These are phyloP conservation scores for Niveomyces coronatus DNA, from an alignment of 2,329 filamentous ascomycete genomes.

Conservation along the genomic window DNA sequence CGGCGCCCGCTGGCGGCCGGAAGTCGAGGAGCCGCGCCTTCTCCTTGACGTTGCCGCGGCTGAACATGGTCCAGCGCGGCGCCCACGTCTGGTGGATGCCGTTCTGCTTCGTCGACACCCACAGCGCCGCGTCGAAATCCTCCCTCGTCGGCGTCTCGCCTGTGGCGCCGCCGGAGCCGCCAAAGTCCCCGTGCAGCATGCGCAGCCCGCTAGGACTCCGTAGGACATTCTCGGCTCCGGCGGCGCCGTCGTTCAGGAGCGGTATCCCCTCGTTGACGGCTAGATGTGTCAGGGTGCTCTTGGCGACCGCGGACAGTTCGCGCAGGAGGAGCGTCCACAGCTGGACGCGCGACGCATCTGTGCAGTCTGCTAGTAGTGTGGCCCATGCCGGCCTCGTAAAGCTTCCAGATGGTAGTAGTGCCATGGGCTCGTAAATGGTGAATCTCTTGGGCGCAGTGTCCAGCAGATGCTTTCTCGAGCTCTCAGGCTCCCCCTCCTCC, in stretches of 20 bases:
- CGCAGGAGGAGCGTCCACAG: conserved; percentile 42
- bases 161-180: conserved; percentile 30
- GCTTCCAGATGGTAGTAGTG: conserved; percentile 48
- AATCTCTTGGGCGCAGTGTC: conserved; percentile 44
- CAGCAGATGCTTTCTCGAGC: conserved; percentile 24
- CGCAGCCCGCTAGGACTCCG: conserved; percentile 61
- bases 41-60: conserved; percentile 79
- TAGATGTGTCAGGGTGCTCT: conserved; percentile 40
- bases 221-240: conserved; percentile 52
- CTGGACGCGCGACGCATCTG: conserved; percentile 15
- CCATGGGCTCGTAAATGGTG: conserved; percentile 51
- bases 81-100: conserved; percentile 80
- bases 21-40: conserved; percentile 65
- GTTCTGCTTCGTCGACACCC: conserved; percentile 70
- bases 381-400: conserved; percentile 36
- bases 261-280: conserved; percentile 55
- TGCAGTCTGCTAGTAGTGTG: conserved; percentile 20
- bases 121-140: conserved; percentile 62
- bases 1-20: conserved; percentile 15
- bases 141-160: conserved; percentile 20
- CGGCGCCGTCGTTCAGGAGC: conserved; percentile 21
- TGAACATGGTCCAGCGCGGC: conserved; percentile 89
- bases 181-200: conserved; percentile 67
- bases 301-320: conserved; percentile 32
- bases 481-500: conserved; percentile 10